Evolutionary conservation across 371 early-diverging fungal genomes (phyloP), one percentile per base, ranked within the genome.

Genomic region (Circinella minor): DNA sequence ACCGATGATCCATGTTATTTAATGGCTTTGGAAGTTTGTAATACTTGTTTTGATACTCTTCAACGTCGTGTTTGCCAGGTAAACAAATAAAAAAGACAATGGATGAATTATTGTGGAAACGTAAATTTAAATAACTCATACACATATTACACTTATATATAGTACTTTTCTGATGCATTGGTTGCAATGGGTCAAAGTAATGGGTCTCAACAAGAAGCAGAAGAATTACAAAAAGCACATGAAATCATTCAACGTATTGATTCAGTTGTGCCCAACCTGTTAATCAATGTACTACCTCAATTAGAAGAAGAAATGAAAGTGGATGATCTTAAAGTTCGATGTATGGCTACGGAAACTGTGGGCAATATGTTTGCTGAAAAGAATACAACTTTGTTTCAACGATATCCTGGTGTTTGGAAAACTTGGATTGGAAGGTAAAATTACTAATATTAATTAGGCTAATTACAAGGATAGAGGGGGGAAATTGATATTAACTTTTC

Each of bases 241-340:
- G 74, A 84, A 6, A 79, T 95, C 38, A 93, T 97, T 55, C 78
- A 92, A 47, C 92, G 94, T 63, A 85, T 98, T 57, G 89, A 94
- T 79, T 76, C 82, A 36, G 78, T 86, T 3, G 87, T 91, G 0
- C 95, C 96, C 1, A 89, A 88, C 15, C 81, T 97, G 14, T 76
- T 98, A 36, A 77, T 94, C 37, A 95, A 91, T 66, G 98, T 98
- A 1, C 87, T 98, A 38, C 99, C 99, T n/a, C 92, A 94, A 71
- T 80, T 98, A 38, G 97, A 97, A 73, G 97, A 96, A 65, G 98
- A 98, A 76, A 81, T 63, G 77, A 86, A 86, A 71, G 90, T 92
- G 17, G 95, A 95, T 57, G 87, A 93, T 62, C 77, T 84, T 11
- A 81, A 89, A n/a, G 82, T 98, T 36, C 89, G 99, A 13, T 74